Conservation (phyloP, 2,329 filamentous ascomycete species). For the Seiridium cupressi region DNA sequence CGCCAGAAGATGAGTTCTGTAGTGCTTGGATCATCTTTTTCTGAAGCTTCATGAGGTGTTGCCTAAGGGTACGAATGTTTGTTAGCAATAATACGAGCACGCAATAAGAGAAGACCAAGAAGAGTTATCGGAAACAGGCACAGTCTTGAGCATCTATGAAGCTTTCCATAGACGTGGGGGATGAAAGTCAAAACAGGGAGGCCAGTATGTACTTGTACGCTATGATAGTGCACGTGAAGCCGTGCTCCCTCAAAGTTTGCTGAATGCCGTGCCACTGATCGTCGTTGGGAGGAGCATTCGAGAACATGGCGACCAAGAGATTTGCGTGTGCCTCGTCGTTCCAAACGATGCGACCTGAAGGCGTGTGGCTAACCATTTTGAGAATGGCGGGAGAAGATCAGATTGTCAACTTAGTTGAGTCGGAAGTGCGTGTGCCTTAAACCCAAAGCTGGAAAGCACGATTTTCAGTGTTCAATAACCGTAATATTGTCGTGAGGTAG, state of each 20-base stretch:
- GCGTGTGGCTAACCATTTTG: background rate
- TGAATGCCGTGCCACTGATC: constrained; percentile 30
- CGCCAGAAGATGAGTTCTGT: constrained; percentile 33
- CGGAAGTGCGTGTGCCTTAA: no score
- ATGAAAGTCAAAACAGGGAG: no score
- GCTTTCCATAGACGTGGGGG: no score
- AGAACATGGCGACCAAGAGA: constrained; percentile 35
- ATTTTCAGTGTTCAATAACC: no score
- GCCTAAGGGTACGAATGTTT: constrained; percentile 26
- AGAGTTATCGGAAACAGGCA: no score
- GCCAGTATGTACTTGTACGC: constrained; percentile 35
- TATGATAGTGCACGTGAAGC: constrained; percentile 35
- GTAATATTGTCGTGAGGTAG: no score
- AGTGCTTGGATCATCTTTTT: constrained; percentile 34
- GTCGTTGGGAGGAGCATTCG: constrained; percentile 32
- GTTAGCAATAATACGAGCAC: constrained; percentile 10
- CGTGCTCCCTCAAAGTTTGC: constrained; percentile 28
- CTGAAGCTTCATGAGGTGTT: constrained; percentile 44
- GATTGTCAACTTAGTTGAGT: no score
- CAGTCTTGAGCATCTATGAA: no score
- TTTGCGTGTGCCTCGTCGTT: constrained; percentile 33
- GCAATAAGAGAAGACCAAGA: background rate
- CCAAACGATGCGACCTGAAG: constrained; percentile 17
- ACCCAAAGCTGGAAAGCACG: no score
- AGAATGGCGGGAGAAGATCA: background rate